Evolutionary conservation across 2,329 filamentous ascomycete species (phyloP).

Genomic region (Aspergillus fumigatiaffinis): DNA sequence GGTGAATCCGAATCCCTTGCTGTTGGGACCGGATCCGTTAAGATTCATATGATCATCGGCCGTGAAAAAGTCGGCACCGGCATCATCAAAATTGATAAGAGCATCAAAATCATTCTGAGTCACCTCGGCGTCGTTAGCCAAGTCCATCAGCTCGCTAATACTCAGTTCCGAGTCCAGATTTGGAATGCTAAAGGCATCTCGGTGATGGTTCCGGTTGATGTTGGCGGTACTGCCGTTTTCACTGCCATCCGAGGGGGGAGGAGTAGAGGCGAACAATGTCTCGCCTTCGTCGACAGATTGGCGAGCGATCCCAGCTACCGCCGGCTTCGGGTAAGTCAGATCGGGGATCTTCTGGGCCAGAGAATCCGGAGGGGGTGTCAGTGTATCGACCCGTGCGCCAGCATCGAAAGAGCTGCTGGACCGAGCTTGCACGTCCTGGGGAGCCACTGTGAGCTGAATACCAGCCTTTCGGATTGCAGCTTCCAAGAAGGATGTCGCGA

Average conservation of each 20-base stretch:
- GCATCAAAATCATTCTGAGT: conserved; percentile 46
- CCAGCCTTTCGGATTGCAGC: conserved; percentile 84
- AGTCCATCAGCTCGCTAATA: conserved; percentile 40
- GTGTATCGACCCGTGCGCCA: conserved; percentile 25
- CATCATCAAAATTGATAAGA: conserved; percentile 45
- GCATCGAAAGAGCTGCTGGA: conserved; percentile 15
- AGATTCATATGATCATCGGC: conserved; percentile 21
- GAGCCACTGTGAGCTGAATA: conserved; percentile 61
- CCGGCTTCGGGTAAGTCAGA: conserved; percentile 31
- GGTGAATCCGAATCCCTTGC: conserved; percentile 13
- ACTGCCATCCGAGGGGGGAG: conserved; percentile 40
- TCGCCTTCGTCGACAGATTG: conserved; percentile 21
- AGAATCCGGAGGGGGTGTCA: conserved; percentile 41
- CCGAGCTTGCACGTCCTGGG: conserved; percentile 26
- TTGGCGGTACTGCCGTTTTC: conserved; percentile 42
- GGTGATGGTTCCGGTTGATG: conserved; percentile 27
- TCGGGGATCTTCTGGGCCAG: conserved; percentile 38
- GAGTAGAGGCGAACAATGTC: conserved; percentile 35
- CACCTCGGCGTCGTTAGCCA: conserved; percentile 43
- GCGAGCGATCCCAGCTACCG: conserved; percentile 14
- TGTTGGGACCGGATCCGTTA: conserved; percentile 1
- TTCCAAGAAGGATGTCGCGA: conserved; percentile 91
- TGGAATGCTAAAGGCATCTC: conserved; percentile 29
- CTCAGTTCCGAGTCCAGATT: conserved; percentile 32
- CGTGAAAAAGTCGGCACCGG: conserved; percentile 32